phyloP scores from a whole-genome alignment of 768 basidiomycete genomes.

The Suillus occidentalis region DNA sequence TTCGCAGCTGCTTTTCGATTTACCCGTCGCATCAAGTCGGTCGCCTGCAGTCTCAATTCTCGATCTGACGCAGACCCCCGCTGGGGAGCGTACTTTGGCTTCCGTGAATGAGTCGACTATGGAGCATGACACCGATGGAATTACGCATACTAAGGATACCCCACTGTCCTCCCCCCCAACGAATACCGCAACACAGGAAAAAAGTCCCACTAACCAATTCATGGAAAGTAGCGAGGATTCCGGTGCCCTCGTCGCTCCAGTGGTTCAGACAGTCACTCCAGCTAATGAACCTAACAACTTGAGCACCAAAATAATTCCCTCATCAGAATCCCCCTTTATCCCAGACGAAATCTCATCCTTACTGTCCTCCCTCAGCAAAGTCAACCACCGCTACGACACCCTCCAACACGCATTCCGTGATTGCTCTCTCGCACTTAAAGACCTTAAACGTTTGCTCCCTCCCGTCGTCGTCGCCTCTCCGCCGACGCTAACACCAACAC shows the following conservation, averaged over 20 bases:
- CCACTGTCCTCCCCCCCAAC: neutral
- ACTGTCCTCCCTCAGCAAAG: conserved; percentile 43
- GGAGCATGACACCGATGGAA: neutral
- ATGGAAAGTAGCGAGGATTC: neutral
- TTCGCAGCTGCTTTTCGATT: neutral
- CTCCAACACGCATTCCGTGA: conserved; percentile 66
- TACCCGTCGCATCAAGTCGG: neutral
- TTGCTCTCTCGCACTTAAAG: conserved; percentile 66
- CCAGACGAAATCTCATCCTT: conserved; percentile 33
- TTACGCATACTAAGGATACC: neutral
- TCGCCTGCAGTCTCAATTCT: neutral
- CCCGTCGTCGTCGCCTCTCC: conserved; percentile 4
- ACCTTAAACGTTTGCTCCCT: conserved; percentile 41
- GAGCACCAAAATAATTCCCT: neutral
- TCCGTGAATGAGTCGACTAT: neutral
- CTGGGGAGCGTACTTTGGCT: neutral
- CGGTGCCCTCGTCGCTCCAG: neutral
- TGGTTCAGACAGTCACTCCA: neutral
- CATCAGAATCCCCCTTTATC: neutral
- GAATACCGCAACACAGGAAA: neutral
- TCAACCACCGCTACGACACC: conserved; percentile 56
- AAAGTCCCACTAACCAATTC: neutral
- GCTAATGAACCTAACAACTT: neutral
- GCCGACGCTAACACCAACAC: neutral
- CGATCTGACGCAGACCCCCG: neutral